phyloP scores from a whole-genome alignment of 805 yeast genomes.

The Tetrapisispora nanseiensis region DNA sequence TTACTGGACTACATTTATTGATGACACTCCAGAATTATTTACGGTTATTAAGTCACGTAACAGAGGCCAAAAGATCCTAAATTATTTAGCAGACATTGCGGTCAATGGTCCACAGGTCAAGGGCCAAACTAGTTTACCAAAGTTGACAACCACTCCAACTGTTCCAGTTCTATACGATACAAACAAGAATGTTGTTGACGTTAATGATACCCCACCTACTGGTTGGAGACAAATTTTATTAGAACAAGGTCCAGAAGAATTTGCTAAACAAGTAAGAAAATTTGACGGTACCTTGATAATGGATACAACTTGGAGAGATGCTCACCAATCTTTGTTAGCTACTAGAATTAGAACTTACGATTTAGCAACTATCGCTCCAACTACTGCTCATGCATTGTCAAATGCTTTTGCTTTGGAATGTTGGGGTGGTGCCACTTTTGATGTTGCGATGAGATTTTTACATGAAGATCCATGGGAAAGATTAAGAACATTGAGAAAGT shows the following conservation, averaged over 20 bases:
- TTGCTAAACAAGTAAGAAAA: conserved; percentile 78
- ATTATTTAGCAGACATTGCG: conserved; percentile 84
- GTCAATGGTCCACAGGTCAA: conserved; percentile 94
- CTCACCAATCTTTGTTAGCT: conserved; percentile 94
- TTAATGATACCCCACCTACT: conserved; percentile 40
- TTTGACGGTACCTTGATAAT: conserved; percentile 83
- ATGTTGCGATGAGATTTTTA: conserved; percentile 95
- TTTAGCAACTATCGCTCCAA: conserved; percentile 81
- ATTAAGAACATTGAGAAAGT: conserved; percentile 72
- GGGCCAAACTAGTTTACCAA: conserved; percentile 92
- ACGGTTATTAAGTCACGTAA: conserved; percentile 91
- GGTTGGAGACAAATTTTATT: conserved; percentile 92
- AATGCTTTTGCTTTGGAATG: conserved; percentile 95
- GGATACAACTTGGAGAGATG: conserved; percentile 99
- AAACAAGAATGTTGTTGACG: conserved; percentile 53
- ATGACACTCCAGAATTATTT: conserved; percentile 93
- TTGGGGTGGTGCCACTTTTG: conserved; percentile 99
- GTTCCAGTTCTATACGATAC: conserved; percentile 63
- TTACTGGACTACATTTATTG: conserved; percentile 98
- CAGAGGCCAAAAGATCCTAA: conserved; percentile 89
- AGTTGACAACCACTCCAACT: conserved; percentile 62
- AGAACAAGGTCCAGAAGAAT: conserved; percentile 78
- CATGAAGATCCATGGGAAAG: conserved; percentile 99
- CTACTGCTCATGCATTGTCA: conserved; percentile 81
- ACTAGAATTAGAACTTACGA: conserved; percentile 96